Percentiles rank a stretch among this genome's conserved stretches.
Evolutionary conservation across 805 yeast species (phyloP).

Genomic region (Yamadazyma kitorensis): DNA sequence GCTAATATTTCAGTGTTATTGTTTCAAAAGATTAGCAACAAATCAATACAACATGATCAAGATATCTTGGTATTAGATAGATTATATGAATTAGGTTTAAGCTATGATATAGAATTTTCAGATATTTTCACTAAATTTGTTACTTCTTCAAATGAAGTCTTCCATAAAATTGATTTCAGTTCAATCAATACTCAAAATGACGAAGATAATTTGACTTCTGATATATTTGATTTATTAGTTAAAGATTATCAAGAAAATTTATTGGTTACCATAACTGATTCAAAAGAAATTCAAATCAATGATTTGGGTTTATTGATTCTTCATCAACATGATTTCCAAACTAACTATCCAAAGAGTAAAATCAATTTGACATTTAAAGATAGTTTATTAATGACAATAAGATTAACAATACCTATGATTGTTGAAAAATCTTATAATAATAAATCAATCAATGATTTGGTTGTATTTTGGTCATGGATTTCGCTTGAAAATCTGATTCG

Average conservation of each 20-base stretch:
- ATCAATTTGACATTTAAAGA: slow-evolving; percentile 17
- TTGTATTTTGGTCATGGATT: slow-evolving; percentile 39
- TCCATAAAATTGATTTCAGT: slow-evolving; percentile 26
- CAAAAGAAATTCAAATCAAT: slow-evolving; percentile 19
- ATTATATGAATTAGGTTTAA: slow-evolving; percentile 43
- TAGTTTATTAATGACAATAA: slow-evolving; percentile 21
- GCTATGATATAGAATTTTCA: slow-evolving; percentile 66
- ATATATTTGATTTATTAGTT: slow-evolving; percentile 39
- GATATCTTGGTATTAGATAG: slow-evolving; percentile 19
- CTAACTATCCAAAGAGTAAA: slow-evolving; percentile 1
- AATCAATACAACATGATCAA: slow-evolving; percentile 3
- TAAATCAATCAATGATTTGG: slow-evolving; percentile 24
- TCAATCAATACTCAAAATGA: slow-evolving; percentile 7
- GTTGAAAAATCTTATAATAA: slow-evolving; percentile 23
- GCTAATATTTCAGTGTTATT: slow-evolving; percentile 9
- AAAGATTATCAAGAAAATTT: slow-evolving; percentile 39
- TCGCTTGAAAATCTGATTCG: slow-evolving; percentile 15
- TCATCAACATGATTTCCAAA: slow-evolving; percentile 8
- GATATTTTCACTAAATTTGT: slow-evolving; percentile 34
- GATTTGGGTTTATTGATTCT: slow-evolving; percentile 27
- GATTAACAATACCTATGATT: slow-evolving; percentile 35
- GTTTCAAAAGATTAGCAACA: slow-evolving; percentile 17
- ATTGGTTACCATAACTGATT: slow-evolving; percentile 22
- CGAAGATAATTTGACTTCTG: slow-evolving; percentile 28
- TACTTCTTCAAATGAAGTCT: slow-evolving; percentile 39